A percentile compares a stretch with the other conserved stretches of the same genome.
Evolutionary conservation across 179 eudicot species (phyloP).

Genomic region (Silene vulgaris): DNA sequence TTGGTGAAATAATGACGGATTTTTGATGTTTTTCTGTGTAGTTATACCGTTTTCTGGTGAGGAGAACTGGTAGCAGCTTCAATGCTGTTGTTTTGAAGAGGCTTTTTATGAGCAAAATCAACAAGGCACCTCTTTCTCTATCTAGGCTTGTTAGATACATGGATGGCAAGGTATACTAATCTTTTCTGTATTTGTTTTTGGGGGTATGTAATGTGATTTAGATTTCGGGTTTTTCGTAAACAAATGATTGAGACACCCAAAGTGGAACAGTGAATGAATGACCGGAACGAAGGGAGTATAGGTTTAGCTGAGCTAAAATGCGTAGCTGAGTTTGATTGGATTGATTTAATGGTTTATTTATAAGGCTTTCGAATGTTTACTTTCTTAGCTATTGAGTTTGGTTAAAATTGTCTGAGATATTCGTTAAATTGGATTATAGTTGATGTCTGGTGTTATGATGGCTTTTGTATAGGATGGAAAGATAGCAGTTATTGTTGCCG

Average conservation of each 20-base stretch:
- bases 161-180: conserved; percentile 47
- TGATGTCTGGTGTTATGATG: too few relatives aligned
- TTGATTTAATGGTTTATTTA: too few relatives aligned
- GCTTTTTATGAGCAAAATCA: conserved; percentile 72
- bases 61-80: conserved; percentile 80
- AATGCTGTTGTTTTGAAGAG: conserved; percentile 78
- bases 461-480: conserved; percentile 34
- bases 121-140: conserved; percentile 72
- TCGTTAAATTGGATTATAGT: too few relatives aligned
- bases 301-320: too few relatives aligned
- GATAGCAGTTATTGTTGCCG: conserved; percentile 48
- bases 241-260: too few relatives aligned
- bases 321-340: too few relatives aligned
- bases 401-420: too few relatives aligned
- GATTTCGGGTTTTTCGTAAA: background rate
- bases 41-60: conserved; percentile 71
- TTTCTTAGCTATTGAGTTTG: too few relatives aligned
- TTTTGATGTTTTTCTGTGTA: conserved; percentile 8
- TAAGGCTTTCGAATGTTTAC: too few relatives aligned
- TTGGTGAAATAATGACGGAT: background rate
- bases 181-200: background rate
- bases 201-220: background rate
- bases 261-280: too few relatives aligned
- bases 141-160: conserved; percentile 53
- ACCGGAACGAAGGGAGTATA: too few relatives aligned